Evolutionary conservation across 129 eudicot genomes (phyloP).

Genomic region (Saposhnikovia divaricata): DNA sequence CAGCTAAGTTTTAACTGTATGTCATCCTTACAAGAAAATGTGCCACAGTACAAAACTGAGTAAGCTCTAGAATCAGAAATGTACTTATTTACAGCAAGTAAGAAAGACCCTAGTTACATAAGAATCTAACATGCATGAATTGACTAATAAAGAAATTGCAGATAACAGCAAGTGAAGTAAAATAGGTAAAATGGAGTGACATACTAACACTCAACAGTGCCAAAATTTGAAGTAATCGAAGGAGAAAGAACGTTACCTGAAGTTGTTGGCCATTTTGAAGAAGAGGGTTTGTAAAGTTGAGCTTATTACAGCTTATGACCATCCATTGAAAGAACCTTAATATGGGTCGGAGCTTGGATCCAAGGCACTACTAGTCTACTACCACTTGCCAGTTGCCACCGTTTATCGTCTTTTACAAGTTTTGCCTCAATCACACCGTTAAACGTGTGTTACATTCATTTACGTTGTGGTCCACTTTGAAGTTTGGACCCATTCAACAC

Average conservation of each 20-base stretch:
- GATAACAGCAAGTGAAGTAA: not conserved
- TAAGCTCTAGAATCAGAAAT: not conserved
- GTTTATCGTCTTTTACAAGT: not conserved
- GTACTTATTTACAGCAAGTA: not conserved
- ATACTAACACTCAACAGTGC: not conserved
- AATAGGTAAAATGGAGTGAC: not conserved
- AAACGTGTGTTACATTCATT: not conserved
- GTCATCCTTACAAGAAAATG: not conserved
- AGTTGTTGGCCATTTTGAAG: slow-evolving; percentile 3
- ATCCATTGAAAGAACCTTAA: not conserved
- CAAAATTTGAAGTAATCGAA: too few relatives aligned
- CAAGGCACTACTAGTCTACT: not conserved
- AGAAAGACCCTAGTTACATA: not conserved
- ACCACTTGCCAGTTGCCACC: not conserved
- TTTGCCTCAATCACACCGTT: not conserved
- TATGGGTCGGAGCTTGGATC: not conserved
- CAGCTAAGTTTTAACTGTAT: not conserved
- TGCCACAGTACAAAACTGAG: not conserved
- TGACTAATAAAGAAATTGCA: not conserved
- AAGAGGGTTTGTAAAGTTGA: slow-evolving; percentile 15
- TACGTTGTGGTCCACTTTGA: too few relatives aligned
- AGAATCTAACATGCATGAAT: not conserved
- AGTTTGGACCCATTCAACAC: too few relatives aligned
- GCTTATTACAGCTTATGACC: slow-evolving; percentile 15
- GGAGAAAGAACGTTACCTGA: slow-evolving; percentile 13